Conservation (phyloP, 345 rosid genomes). For the Eucalyptus urophylla region DNA sequence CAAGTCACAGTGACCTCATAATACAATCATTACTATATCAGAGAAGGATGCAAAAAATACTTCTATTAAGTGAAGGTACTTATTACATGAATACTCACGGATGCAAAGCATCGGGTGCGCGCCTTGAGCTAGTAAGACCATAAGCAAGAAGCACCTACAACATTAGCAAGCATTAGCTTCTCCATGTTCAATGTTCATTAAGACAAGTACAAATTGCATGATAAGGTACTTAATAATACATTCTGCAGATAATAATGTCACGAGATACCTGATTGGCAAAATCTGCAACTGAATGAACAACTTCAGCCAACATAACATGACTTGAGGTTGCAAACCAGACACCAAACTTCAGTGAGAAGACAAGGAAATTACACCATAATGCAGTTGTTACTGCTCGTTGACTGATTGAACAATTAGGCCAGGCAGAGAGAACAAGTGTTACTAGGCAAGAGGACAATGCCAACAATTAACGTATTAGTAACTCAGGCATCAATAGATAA, state of each 20-base stretch:
- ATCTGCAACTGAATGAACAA: slow-evolving; percentile 89
- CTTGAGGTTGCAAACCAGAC: slow-evolving; percentile 89
- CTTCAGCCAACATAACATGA: slow-evolving; percentile 97
- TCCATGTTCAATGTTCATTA: slow-evolving; percentile 2
- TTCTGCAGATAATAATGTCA: not conserved
- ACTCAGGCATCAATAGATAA: not conserved
- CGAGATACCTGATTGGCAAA: slow-evolving; percentile 85
- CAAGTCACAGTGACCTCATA: not conserved
- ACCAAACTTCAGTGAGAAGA: slow-evolving; percentile 89
- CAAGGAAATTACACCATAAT: slow-evolving; percentile 93
- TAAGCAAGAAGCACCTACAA: slow-evolving; percentile 92
- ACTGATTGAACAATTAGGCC: slow-evolving; percentile 15
- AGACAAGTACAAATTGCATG: not conserved
- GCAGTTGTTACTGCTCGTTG: slow-evolving; percentile 98
- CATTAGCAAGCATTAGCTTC: slow-evolving; percentile 28
- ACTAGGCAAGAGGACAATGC: not conserved
- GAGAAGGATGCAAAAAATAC: not conserved
- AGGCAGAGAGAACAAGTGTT: not conserved
- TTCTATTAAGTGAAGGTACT: not conserved
- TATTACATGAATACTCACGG: slow-evolving; percentile 43
- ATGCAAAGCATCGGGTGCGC: slow-evolving; percentile 97
- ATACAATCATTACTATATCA: not conserved
- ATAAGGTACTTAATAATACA: not conserved
- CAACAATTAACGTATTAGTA: not conserved
- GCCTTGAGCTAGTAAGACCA: slow-evolving; percentile 95